Base-by-base conservation (phyloP, 2,329 filamentous ascomycete genomes). In the Xylariaceae sp. region DNA sequence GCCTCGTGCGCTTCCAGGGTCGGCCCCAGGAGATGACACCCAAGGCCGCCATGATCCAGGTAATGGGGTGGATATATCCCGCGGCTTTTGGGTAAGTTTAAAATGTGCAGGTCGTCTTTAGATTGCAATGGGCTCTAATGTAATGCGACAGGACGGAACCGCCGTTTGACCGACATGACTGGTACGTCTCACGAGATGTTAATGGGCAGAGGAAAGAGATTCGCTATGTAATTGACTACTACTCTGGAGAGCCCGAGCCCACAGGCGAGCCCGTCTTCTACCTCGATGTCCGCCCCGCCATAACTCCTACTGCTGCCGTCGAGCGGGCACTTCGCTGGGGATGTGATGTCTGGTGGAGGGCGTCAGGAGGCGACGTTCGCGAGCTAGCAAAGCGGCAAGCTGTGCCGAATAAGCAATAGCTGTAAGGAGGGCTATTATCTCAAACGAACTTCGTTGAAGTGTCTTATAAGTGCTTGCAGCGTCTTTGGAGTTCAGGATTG, bases 151-250 rank as follows among this genome's bases (percentile, higher is more conserved):
- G 88, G 4, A 86, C 87, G 6, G 87, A 91, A 47, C 89, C 91
- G 9, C 94, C 94, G 1, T 99, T 99, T 66, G 94, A 99, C 73
- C 85, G 94, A 57, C 94, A 99, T 71, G 94, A 99, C 71, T 99
- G 94, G 94, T 97, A 88, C 69, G 89, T 99, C 35, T 82, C 89
- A 60, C 82, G 94, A 58, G 81, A 87, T 27, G 74, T 82, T 42
- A 79, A 86, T 48, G 90, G 89, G 23, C 71, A 86, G 53, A 80
- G 78, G 65, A 88, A 87, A 70, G 87, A 97, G 76, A 79, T 97
- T 39, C 85, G 94, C 66, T 99, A 99, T 71, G 85, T 99, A 50
- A 99, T 99, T 70, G 94, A 99, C 73, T 97, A 96, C 74, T 97
- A 97, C 73, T 87, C 88, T 27, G 93, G 86, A 5, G 86, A 87